Percentiles rank a stretch among this genome's conserved stretches.
Evolutionary conservation across 2,329 filamentous ascomycete genomes (phyloP).

Genomic region (Plenodomus tracheiphilus): DNA sequence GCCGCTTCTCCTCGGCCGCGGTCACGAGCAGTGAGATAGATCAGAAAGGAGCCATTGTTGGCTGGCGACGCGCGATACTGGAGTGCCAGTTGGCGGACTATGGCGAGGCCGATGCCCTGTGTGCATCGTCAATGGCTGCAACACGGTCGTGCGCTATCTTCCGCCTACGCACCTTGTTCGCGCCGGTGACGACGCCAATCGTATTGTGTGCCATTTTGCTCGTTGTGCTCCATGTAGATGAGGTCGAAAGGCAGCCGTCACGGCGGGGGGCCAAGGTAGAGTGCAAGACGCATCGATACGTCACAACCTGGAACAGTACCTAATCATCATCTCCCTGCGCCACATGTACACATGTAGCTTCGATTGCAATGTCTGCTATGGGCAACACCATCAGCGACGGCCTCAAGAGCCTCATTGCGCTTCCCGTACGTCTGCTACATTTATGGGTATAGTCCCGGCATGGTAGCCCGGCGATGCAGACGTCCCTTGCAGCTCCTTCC

Average conservation of each 20-base stretch:
- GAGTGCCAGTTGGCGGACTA: slow-evolving; percentile 58
- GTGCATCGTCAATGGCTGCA: slow-evolving; percentile 6
- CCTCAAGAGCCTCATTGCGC: too few relatives aligned
- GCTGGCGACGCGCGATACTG: slow-evolving; percentile 56
- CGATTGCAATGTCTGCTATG: too few relatives aligned
- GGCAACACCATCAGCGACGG: not conserved
- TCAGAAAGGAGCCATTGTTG: slow-evolving; percentile 53
- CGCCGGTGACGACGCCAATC: slow-evolving; percentile 59
- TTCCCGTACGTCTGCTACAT: too few relatives aligned
- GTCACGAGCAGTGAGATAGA: slow-evolving; percentile 59
- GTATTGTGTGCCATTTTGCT: slow-evolving; percentile 37
- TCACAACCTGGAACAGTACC: too few relatives aligned
- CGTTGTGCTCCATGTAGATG: not conserved
- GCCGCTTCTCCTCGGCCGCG: slow-evolving; percentile 53
- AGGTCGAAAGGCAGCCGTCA: not conserved
- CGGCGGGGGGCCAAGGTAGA: too few relatives aligned
- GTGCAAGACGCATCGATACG: too few relatives aligned
- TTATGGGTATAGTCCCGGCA: too few relatives aligned
- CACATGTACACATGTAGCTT: too few relatives aligned
- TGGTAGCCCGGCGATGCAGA: too few relatives aligned
- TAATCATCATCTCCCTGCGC: too few relatives aligned
- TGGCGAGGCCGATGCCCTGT: slow-evolving; percentile 52
- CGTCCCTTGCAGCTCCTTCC: too few relatives aligned
- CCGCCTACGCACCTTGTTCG: slow-evolving; percentile 52
- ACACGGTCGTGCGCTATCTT: not conserved